Base-by-base conservation (phyloP, 1,284 basidiomycete species). In the Takashimella koratensis region DNA sequence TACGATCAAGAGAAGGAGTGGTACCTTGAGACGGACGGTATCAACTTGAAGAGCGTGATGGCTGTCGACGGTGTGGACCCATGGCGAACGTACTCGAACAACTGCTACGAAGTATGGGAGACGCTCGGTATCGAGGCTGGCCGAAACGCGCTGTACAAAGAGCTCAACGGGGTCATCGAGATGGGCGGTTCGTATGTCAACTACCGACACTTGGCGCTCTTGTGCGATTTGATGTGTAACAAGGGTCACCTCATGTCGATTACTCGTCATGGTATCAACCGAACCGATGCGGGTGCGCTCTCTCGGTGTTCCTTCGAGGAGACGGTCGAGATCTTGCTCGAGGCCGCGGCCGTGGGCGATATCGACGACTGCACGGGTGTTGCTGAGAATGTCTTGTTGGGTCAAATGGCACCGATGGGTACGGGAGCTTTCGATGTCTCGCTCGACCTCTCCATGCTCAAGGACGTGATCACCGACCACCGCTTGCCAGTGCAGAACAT, bases 161-260 rank as follows among this genome's bases (percentile, higher is more conserved):
- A 99, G 75, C 77, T 98, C 55, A 86, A 91, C 66, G 83, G 84
- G 55, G 95, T 98, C 71, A 96, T 99, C 77, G 93, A 97, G 77
- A 97, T 97, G 78, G 96, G 97, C 73, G 96, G 95, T 82, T 98
- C 95, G 19, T 97, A 98, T 71, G 95, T 99, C 80, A 98, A 99
- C 78, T 98, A 97, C 77, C 87, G 96, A 51, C 96, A 99, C 75
- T 81, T 98, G 52, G 90, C 93, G 1, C 80, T 99, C 19, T 84
- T 99, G 22, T 95, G 92, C 75, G 96, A 99, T 74, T 81, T 99
- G 49, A 99, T 99, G 96, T 98, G 95, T 12, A 92, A 95, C 67
- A 89, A 92, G 54, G 96, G 96, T 40, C 78, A 84, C 8, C 82
- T 98, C 58, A 98, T 98, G 95, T 92, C 95, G 11, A 98, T 99